These are phyloP conservation scores for Chaetomium cochliodes DNA, from an alignment of 495 filamentous ascomycete genomes.

Conservation along the genomic window DNA sequence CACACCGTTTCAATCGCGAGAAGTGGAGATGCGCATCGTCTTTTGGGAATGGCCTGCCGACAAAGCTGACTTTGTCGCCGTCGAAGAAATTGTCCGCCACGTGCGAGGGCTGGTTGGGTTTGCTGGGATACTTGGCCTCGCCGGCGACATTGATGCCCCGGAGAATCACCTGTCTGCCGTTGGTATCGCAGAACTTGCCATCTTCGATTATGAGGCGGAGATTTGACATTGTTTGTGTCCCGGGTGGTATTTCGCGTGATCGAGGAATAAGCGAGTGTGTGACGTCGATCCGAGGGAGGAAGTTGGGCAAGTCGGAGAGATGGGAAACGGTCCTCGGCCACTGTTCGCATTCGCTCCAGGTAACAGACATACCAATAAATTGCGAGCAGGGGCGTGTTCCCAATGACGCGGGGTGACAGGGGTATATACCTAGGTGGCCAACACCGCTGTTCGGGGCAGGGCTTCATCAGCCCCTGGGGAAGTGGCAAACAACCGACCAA, in stretches of 20 bases:
- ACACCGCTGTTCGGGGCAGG: neutral
- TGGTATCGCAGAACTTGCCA: constrained; percentile 65
- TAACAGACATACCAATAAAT: no score
- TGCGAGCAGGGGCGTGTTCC: neutral
- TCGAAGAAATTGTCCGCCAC: constrained; percentile 80
- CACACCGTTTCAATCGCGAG: constrained; percentile 77
- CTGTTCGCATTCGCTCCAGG: no score
- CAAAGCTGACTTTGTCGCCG: constrained; percentile 87
- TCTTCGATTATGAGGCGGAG: constrained; percentile 75
- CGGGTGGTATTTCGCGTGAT: neutral
- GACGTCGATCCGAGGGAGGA: neutral
- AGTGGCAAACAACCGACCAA: no score
- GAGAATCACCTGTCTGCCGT: constrained; percentile 57
- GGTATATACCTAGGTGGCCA: neutral
- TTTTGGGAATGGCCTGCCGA: constrained; percentile 75
- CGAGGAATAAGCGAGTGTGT: neutral
- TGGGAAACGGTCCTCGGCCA: neutral
- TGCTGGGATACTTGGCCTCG: constrained; percentile 66
- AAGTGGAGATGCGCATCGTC: constrained; percentile 87
- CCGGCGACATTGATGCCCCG: constrained; percentile 66
- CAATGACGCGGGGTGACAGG: constrained; percentile 10
- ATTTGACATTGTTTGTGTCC: constrained; percentile 41
- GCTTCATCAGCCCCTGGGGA: no score
- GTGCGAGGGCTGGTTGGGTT: constrained; percentile 78
- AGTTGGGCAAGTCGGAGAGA: neutral